phyloP scores from a whole-genome alignment of 148 eudicot species.

The Suaeda aralocaspica region DNA sequence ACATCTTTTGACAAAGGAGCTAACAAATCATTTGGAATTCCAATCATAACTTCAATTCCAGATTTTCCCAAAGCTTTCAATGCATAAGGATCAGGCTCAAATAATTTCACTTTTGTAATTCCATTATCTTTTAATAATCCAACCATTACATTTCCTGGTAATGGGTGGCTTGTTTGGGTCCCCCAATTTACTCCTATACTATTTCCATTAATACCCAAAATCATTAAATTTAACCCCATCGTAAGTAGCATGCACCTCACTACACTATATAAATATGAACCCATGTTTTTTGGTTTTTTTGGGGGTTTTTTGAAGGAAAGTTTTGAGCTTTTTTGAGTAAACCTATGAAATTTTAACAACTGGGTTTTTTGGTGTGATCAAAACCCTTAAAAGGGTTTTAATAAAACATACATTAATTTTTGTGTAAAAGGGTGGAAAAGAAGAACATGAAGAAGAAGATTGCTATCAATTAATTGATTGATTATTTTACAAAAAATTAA shows the following conservation, averaged over 20 bases:
- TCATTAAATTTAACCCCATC: conserved; percentile 21
- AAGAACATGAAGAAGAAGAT: neutral
- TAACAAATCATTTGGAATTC: conserved; percentile 79
- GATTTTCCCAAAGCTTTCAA: conserved; percentile 54
- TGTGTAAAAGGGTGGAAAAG: neutral
- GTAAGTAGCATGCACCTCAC: conserved; percentile 12
- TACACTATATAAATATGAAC: conserved; percentile 9
- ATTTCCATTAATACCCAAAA: conserved; percentile 25
- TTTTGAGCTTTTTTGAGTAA: neutral
- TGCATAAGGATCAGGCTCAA: conserved; percentile 55
- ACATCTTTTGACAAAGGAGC: conserved; percentile 40
- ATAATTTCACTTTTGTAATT: conserved; percentile 64
- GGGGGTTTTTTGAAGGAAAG: neutral
- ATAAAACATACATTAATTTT: neutral
- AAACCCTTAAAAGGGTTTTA: conserved; percentile 7
- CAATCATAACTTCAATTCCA: conserved; percentile 78
- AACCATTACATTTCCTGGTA: conserved; percentile 46
- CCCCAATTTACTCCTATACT: conserved; percentile 86
- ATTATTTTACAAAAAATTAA: too few species aligned
- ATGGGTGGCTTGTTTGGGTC: conserved; percentile 61
- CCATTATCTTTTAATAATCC: conserved; percentile 64
- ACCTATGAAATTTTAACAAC: conserved; percentile 9
- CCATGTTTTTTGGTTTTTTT: neutral
- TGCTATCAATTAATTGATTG: too few species aligned
- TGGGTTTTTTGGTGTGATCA: neutral